Base-by-base conservation (phyloP, 345 rosid species). In the Diplotaxis tenuifolia region DNA sequence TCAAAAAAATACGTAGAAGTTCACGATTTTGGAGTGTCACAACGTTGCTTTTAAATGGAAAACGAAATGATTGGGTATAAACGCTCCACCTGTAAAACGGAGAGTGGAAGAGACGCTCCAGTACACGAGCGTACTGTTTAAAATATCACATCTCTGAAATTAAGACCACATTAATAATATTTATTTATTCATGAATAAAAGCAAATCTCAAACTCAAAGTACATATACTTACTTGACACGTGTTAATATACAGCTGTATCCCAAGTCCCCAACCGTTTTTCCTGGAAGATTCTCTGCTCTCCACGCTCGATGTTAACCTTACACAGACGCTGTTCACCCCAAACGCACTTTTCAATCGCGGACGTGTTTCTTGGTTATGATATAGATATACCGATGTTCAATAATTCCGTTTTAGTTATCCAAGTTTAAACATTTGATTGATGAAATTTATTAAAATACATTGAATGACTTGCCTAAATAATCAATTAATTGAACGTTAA, bases 201-300 rank as follows among this genome's bases (percentile, higher is more conserved):
- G 68, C 67, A 47, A 40, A 62, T 70, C 71, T 62, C 75, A 54
- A 75, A 75, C 63, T 36, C 64, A 31, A 34, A 34, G 40, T 67
- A 66, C 71, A 73, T 34, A 62, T 71, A 72, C n/a, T 7, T 10
- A 54, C 14, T 1, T 58, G 95, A 92, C 96, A 84, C 93, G 96
- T 92, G 96, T 89, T 68, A 38, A 10, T 34, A 8, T 76, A 83
- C 96, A 92, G 96, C 96, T 92, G 98, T 88, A 83, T 84, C 88
- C 84, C 96, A 82, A 86, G 57, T 65, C 52, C 70, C 82, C 87
- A 88, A 86, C 93, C 86, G 90, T 78, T 78, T 78, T 87, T 62
- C 88, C 89, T 73, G 67, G 81, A 86, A 79, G 78, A 82, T 76
- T 71, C 87, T 80, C 82, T 82, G 65, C 74, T 83, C 82, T 71